Evolutionary conservation across 2,329 filamentous ascomycete species (phyloP), one percentile per base, ranked within the genome.

Genomic region (Lecanicillium sp.): DNA sequence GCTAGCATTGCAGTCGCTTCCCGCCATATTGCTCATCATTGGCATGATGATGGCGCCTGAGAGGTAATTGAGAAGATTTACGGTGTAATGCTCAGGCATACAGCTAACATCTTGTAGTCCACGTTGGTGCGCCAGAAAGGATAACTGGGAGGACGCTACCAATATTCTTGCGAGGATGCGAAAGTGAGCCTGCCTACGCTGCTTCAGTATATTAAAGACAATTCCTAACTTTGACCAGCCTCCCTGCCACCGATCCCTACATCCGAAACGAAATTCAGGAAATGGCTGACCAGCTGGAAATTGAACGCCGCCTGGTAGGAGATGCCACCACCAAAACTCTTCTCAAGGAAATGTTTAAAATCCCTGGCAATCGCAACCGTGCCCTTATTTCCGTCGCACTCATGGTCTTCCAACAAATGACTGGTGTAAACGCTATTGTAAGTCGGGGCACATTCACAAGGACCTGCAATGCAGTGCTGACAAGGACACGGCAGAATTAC

Each of bases 391-490:
- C 75, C 20, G 72, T 85, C 34, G 29, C 61, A 3, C 57, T 75
- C 37, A 66, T 80, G 80, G 62, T 83, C 29, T 84, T 78, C 55
- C 81, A 86, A 55, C 80, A 85, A 54, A 81, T 85, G 74, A 85
- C 80, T 0, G 80, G 79, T n/a, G 59, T 60, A 16, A 66, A 65
- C 40, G 57, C 63, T 15, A 55, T 84, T 35, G 57, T 56, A 47
- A 45, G 55, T 46, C 17, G 31, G 18, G 11, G 4, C 13, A 3
- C 13, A 20, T 2, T 30, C 9, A n/a, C 35, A 13, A 15, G 13
- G 5, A 14, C 20, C 3, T 2, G 3, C 15, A 19, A 11, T 3
- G n/a, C 13, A 9, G 22, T 14, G 22, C 68, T 71, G 63, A 71
- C 65, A 0, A n/a, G n/a, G n/a, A n/a, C n/a, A n/a, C 64, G 2